Base-by-base conservation (phyloP, 148 eudicot genomes). In the Dianthus caryophyllus region DNA sequence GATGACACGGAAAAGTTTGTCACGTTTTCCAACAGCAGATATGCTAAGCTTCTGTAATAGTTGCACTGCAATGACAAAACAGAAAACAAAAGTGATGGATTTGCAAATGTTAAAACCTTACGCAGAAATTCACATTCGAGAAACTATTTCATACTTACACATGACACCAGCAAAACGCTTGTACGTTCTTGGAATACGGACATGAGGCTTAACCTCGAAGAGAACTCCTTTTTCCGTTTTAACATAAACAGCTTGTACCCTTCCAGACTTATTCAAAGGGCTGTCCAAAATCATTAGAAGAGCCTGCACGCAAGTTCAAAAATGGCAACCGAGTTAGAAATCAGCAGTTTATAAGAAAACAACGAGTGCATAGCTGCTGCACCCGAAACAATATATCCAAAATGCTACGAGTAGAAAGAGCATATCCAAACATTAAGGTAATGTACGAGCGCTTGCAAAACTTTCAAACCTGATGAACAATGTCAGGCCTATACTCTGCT, bases 161-260 rank as follows among this genome's bases (percentile, higher is more conserved):
- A 94, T 94, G 62, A 94, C 80, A 22, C 98, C 98, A 68, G 98
- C 83, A 44, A 94, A 90, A 22, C 98, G 86, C 73, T 88, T 86
- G 60, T 79, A 87, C 54, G 97, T 93, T 77, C 98, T 90, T 33
- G 98, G 98, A 75, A 94, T 85, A 73, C 98, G 98, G 61, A 83
- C 92, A 69, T 80, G 83, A 61, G 98, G 98, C 52, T 90, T 94
- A 41, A 94, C 85, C 74, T 94, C 90, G 69, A 94, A 80, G 68
- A 94, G 92, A 39, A 90, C 82, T 67, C 88, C 96, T 77, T 86
- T 85, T 74, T 94, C 88, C 2, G 98, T 94, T 73, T 61, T 86
- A 18, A 94, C 98, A 83, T 94, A 94, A 66, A 90, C 79, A 54
- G 96, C 96, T 82, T 73, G 71, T 60, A 94, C 51, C 64, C 79